Evolutionary conservation across 768 basidiomycete genomes (phyloP), one percentile per base, ranked within the genome.

Genomic region (Lentinula lateritia): DNA sequence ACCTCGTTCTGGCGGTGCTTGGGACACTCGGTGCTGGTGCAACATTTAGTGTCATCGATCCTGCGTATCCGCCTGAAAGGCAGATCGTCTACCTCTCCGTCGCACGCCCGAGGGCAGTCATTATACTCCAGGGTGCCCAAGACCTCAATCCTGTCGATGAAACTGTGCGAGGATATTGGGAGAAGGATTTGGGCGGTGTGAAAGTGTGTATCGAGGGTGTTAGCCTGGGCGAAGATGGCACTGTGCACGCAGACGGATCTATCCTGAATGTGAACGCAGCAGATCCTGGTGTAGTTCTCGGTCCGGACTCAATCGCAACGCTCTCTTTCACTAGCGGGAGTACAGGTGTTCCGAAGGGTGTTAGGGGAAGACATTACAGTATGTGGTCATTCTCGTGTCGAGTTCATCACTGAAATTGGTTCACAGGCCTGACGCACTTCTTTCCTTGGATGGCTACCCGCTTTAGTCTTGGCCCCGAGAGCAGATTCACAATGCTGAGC

Each of bases 311-410:
- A 63, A 79, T 95, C 35, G 97, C 92, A 0, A 99, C 97, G 0
- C 76, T 99, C 28, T 94, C 92, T 1, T 99, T 99, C 76, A 99
- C 97, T 1, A 95, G 91, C 66, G 97, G 97, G 58, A 95, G 92
- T 67, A 99, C 97, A 0, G 96, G 97, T 34, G 94, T 98, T 50
- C 97, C 97, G 0, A 98, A 99, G 76, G 96, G 96, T n/a, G 96
- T 99, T 18, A 84, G 84, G 63, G 97, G 97, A 0, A 79, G 97
- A 50, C 97, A 99, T 72, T 98, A 91, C 74, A 93, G 91, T 66
- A 56, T 28, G 55, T 56, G n/a, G 4, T 39, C 34, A 34, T 23
- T 12, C 18, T 23, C 23, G 16, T 41, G n/a, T 32, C 38, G 10
- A 23, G 13, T 12, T 56, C 8, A n/a, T 28, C 4, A 10, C 20